A percentile compares a stretch with the other conserved stretches of the same genome.
Evolutionary conservation across 1,139 yeast species (phyloP).

Genomic region (Hansenula sp.): DNA sequence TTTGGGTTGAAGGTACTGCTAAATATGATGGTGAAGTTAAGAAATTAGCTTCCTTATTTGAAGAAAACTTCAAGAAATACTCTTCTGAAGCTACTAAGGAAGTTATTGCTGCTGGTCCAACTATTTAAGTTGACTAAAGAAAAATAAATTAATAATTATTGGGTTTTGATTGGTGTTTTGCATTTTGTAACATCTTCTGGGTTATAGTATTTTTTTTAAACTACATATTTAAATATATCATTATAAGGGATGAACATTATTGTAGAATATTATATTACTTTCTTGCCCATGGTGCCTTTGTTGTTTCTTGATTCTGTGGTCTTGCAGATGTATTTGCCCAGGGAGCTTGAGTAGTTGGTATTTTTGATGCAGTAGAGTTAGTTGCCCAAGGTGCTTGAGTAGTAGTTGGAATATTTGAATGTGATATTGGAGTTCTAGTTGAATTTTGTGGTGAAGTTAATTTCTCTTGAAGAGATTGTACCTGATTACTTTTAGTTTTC

Average conservation of each 20-base stretch:
- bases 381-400: not conserved
- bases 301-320: conserved; percentile 5
- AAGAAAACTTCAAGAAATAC: conserved; percentile 84
- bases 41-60: conserved; percentile 72
- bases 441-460: not conserved
- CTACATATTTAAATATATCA: no score
- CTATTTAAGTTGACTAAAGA: conserved; percentile 7
- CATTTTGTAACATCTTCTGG: not conserved
- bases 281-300: conserved; percentile 19
- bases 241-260: no score
- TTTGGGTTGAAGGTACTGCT: conserved; percentile 72
- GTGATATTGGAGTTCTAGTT: no score
- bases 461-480: conserved; percentile 7
- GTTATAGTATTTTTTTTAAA: no score
- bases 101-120: conserved; percentile 92
- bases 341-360: not conserved
- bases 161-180: not conserved
- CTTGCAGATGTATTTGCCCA: not conserved
- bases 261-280: no score
- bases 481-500: conserved; percentile 3
- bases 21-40: conserved; percentile 68
- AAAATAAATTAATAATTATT: not conserved
- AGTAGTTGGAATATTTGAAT: not conserved
- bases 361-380: no score
- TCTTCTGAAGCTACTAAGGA: conserved; percentile 78